Conservation (phyloP, 441 rosid genomes). For the Erysimum cheiri region DNA sequence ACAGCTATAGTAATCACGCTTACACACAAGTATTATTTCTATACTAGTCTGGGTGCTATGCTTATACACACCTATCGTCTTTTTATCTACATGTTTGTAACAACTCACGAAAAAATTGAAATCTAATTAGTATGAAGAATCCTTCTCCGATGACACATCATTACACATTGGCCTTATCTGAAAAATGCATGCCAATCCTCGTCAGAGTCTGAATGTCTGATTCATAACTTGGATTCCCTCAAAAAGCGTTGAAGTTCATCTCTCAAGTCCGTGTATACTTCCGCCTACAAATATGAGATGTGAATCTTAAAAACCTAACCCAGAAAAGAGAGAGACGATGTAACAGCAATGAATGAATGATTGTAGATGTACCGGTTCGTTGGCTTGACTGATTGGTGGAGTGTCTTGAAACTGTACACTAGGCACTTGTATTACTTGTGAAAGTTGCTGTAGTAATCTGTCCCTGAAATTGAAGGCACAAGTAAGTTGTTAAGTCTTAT, state of each 20-base stretch:
- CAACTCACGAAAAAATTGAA: conserved; percentile 11
- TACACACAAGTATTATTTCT: conserved; percentile 12
- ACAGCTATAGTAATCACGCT: conserved; percentile 29
- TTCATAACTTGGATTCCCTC: conserved; percentile 25
- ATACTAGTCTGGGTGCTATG: conserved; percentile 19
- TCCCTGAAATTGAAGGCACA: conserved; percentile 3
- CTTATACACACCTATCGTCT: conserved; percentile 2
- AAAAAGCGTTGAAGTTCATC: too few relatives aligned
- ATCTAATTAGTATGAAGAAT: conserved; percentile 6
- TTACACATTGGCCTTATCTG: conserved; percentile 4
- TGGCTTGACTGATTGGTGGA: neutral
- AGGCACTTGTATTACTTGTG: conserved; percentile 2
- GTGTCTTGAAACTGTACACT: conserved; percentile 24
- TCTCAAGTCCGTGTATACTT: neutral
- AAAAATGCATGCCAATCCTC: neutral
- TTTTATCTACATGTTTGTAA: neutral
- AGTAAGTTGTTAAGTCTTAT: neutral
- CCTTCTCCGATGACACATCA: neutral
- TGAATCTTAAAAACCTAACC: conserved; percentile 7
- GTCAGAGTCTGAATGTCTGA: conserved; percentile 30
- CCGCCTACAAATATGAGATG: conserved; percentile 13
- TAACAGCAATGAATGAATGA: neutral
- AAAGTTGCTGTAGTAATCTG: conserved; percentile 6
- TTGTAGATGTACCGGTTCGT: neutral
- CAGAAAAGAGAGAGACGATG: conserved; percentile 1